Evolutionary conservation across 768 basidiomycete species (phyloP).

Genomic region (Harrya chromipes): DNA sequence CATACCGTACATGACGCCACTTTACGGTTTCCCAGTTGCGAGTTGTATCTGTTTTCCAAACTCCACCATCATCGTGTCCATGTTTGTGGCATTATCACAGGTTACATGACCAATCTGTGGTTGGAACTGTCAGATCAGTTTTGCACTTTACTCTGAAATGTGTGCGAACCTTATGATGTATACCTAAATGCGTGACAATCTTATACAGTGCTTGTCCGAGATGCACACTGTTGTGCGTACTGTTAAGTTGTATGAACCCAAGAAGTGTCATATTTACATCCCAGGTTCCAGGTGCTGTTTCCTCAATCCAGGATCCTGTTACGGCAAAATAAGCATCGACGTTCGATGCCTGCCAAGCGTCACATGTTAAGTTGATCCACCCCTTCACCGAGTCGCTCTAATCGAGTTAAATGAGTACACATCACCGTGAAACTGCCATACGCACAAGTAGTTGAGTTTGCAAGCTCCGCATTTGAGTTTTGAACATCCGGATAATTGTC

Average conservation of each 20-base stretch:
- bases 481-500: too few relatives aligned
- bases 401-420: too few relatives aligned
- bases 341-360: conserved; percentile 41
- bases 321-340: conserved; percentile 35
- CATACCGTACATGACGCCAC: too few relatives aligned
- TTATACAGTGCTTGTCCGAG: conserved; percentile 33
- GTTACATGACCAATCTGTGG: conserved; percentile 30
- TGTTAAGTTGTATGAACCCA: conserved; percentile 37
- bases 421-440: too few relatives aligned
- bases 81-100: conserved; percentile 38
- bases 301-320: too few relatives aligned
- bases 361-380: conserved; percentile 32
- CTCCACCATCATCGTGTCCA: conserved; percentile 33
- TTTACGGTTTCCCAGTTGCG: too few relatives aligned
- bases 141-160: neutral
- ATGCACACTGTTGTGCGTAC: conserved; percentile 32
- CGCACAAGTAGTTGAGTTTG: too few relatives aligned
- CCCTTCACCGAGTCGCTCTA: neutral
- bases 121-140: too few relatives aligned
- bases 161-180: conserved; percentile 34
- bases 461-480: too few relatives aligned
- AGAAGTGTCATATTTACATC: too few relatives aligned
- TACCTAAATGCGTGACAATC: conserved; percentile 24
- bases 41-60: conserved; percentile 9
- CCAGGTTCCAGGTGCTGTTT: too few relatives aligned